Percentiles rank a stretch among this genome's conserved stretches.
Evolutionary conservation across 83 land plant species (phyloP).

Genomic region (Picea engelmannii): DNA sequence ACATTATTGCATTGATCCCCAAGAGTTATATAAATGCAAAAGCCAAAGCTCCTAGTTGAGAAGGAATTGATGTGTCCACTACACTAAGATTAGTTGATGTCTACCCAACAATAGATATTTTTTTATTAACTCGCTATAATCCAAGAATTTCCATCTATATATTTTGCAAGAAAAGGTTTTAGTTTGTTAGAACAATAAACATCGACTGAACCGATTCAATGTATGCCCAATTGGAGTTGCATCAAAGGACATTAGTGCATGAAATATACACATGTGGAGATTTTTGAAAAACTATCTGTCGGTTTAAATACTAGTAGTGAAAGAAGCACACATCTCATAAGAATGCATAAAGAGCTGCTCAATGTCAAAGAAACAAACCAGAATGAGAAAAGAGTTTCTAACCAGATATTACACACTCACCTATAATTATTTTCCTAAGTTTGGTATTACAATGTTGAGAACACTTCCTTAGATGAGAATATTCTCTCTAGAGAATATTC

Average conservation of each 20-base stretch:
- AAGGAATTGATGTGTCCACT: conserved; percentile 8
- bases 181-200: neutral
- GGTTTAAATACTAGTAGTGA: conserved; percentile 53
- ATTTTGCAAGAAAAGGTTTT: too few relatives aligned
- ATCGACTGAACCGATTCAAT: conserved; percentile 55
- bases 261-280: conserved; percentile 62
- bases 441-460: too few relatives aligned
- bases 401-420: neutral
- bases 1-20: conserved; percentile 21
- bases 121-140: neutral
- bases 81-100: conserved; percentile 20
- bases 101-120: neutral
- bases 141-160: neutral
- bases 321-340: conserved; percentile 63
- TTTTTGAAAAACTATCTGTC: conserved; percentile 52
- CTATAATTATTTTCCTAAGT: too few relatives aligned
- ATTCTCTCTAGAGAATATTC: too few relatives aligned
- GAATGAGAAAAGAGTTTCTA: conserved; percentile 41
- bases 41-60: conserved; percentile 2
- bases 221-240: conserved; percentile 82
- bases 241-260: conserved; percentile 88
- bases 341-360: conserved; percentile 60
- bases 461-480: too few relatives aligned
- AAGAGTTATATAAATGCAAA: conserved; percentile 17
- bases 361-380: conserved; percentile 47